Percentiles rank a stretch among this genome's conserved stretches.
Conservation (phyloP, 805 yeast genomes). For the Cyberlindnera veronae region DNA sequence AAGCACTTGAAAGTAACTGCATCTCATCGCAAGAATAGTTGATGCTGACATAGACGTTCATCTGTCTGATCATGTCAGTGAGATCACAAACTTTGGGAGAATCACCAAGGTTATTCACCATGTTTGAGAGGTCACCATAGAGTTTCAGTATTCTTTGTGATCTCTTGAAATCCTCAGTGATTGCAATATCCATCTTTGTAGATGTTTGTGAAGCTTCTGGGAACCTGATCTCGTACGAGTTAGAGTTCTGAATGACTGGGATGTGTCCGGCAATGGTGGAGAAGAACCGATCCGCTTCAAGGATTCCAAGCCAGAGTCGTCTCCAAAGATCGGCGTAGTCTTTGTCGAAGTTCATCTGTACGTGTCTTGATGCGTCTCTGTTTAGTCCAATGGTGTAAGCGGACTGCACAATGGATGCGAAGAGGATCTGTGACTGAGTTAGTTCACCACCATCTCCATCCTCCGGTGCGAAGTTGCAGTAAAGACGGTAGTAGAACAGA, state of each 20-base stretch:
- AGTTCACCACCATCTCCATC: conserved; percentile 46
- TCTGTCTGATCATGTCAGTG: conserved; percentile 11
- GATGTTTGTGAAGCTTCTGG: conserved; percentile 11
- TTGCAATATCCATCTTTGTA: conserved; percentile 11
- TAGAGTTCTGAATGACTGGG: conserved; percentile 19
- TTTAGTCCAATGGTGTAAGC: conserved; percentile 45
- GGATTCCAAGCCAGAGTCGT: conserved; percentile 24
- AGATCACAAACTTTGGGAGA: conserved; percentile 20
- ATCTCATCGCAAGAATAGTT: conserved; percentile 16
- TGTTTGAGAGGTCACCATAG: conserved; percentile 16
- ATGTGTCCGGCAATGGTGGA: conserved; percentile 24
- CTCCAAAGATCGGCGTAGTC: conserved; percentile 24
- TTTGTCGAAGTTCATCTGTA: conserved; percentile 16
- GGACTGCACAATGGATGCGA: conserved; percentile 39
- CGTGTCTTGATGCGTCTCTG: conserved; percentile 40
- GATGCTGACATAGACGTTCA: conserved; percentile 17
- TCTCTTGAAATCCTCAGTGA: conserved; percentile 14
- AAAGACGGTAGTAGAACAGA: conserved; percentile 38
- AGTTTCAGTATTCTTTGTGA: conserved; percentile 19
- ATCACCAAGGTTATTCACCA: conserved; percentile 20
- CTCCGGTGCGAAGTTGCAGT: conserved; percentile 43
- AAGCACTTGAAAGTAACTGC: neutral
- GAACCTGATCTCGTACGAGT: conserved; percentile 16
- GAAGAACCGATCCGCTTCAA: conserved; percentile 22
- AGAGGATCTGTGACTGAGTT: conserved; percentile 37